phyloP scores from a whole-genome alignment of 2,329 filamentous ascomycete genomes.

The Nemania sp. region DNA sequence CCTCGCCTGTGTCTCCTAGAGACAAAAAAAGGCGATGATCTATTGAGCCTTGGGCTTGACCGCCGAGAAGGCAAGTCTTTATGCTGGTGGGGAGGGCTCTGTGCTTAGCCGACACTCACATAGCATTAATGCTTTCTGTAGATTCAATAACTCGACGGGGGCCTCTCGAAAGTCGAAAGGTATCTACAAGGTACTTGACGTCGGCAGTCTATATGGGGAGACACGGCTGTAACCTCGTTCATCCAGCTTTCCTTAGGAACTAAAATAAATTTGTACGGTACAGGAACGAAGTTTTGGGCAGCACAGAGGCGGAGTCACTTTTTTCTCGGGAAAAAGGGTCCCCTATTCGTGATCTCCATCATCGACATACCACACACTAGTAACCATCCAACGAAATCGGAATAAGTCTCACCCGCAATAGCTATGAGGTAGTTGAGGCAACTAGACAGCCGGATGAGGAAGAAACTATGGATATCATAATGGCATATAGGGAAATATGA shows the following conservation, averaged over 20 bases:
- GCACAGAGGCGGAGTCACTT: constrained; percentile 51
- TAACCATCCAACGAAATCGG: constrained; percentile 10
- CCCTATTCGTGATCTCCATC: constrained; percentile 28
- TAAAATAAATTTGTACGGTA: constrained; percentile 54
- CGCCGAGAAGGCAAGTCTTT: constrained; percentile 48
- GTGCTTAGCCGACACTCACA: constrained; percentile 53
- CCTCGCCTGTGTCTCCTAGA: constrained; percentile 42
- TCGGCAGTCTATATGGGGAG: constrained; percentile 50
- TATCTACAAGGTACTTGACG: constrained; percentile 41
- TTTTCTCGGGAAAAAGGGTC: constrained; percentile 40
- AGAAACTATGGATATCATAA: constrained; percentile 12
- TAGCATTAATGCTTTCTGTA: constrained; percentile 42
- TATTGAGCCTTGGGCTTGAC: constrained; percentile 50
- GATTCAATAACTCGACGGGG: constrained; percentile 40
- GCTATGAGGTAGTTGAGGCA: not conserved
- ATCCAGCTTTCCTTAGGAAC: constrained; percentile 55
- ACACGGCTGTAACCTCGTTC: constrained; percentile 56
- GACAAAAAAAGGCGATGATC: constrained; percentile 41
- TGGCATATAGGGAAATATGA: not conserved
- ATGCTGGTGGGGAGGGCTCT: constrained; percentile 51
- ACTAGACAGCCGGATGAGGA: not conserved
- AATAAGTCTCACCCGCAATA: constrained; percentile 6
- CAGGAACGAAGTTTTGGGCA: constrained; percentile 56
- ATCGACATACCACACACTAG: constrained; percentile 6
- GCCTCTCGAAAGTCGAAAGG: constrained; percentile 53